Evolutionary conservation across 2,329 filamentous ascomycete genomes (phyloP).

Genomic region (Trichoderma polysporum): DNA sequence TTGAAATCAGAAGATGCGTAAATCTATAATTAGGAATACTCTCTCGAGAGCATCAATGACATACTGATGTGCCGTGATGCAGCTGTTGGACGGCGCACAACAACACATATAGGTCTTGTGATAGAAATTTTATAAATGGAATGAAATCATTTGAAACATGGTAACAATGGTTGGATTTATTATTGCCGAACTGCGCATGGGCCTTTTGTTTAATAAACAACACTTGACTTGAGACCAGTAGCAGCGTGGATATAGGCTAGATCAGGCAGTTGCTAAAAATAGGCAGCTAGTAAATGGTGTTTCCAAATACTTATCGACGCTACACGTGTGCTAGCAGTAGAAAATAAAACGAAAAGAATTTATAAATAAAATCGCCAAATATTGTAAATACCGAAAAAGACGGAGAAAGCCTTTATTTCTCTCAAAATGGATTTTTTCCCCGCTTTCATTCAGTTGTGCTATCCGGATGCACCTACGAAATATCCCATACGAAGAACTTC

Average conservation of each 20-base stretch:
- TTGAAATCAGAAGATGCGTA: not conserved
- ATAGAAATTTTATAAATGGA: not conserved
- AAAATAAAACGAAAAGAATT: not conserved
- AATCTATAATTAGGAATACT: not conserved
- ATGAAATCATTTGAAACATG: too few species aligned
- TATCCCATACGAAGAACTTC: too few species aligned
- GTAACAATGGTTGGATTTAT: not conserved
- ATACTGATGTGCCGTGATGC: not conserved
- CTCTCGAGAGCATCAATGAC: not conserved
- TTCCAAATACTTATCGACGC: not conserved
- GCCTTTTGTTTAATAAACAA: not conserved
- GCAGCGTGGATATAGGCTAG: too few species aligned
- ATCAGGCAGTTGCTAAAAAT: too few species aligned
- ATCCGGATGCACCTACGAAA: too few species aligned
- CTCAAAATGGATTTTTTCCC: too few species aligned
- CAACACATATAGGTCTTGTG: not conserved
- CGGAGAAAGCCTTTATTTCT: too few species aligned
- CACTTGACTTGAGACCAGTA: not conserved
- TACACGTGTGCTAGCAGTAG: not conserved
- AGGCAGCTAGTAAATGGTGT: not conserved
- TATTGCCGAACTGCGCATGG: not conserved
- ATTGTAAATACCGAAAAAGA: not conserved
- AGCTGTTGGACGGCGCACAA: not conserved
- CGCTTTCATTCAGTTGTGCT: too few species aligned
- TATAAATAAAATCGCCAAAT: not conserved